phyloP scores from a whole-genome alignment of 106 monocot genomes.

The Dendrobium chrysotoxum region DNA sequence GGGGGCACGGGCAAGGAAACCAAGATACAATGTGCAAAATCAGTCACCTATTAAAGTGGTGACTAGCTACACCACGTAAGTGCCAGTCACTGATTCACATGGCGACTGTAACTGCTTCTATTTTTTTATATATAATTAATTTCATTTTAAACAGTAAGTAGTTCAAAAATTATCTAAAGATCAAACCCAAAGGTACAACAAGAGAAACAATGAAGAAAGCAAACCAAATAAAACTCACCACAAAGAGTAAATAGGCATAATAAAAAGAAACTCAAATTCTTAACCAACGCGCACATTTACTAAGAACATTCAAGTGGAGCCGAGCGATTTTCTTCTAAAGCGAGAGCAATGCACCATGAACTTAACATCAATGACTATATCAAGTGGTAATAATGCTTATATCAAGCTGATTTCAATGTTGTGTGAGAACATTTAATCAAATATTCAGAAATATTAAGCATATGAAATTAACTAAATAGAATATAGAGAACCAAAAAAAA shows the following conservation, averaged over 20 bases:
- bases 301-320: not conserved
- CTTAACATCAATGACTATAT: not conserved
- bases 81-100: too few relatives aligned
- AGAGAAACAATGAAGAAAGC: not conserved
- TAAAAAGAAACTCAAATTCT: not conserved
- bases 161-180: not conserved
- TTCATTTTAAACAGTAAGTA: too few relatives aligned
- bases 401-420: not conserved
- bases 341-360: not conserved
- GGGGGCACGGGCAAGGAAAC: too few relatives aligned
- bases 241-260: not conserved
- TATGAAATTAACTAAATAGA: not conserved
- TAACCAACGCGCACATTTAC: not conserved
- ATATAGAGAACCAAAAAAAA: not conserved
- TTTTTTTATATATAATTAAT: too few relatives aligned
- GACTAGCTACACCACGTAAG: too few relatives aligned
- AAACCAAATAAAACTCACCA: not conserved
- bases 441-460: not conserved
- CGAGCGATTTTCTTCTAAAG: not conserved
- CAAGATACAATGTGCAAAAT: too few relatives aligned
- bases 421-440: constrained; percentile 5
- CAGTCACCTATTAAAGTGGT: too few relatives aligned
- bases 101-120: too few relatives aligned
- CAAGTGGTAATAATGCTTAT: not conserved
- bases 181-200: not conserved